Conservation (phyloP, 176 grass and related monocot genomes). For the Zea luxurians region DNA sequence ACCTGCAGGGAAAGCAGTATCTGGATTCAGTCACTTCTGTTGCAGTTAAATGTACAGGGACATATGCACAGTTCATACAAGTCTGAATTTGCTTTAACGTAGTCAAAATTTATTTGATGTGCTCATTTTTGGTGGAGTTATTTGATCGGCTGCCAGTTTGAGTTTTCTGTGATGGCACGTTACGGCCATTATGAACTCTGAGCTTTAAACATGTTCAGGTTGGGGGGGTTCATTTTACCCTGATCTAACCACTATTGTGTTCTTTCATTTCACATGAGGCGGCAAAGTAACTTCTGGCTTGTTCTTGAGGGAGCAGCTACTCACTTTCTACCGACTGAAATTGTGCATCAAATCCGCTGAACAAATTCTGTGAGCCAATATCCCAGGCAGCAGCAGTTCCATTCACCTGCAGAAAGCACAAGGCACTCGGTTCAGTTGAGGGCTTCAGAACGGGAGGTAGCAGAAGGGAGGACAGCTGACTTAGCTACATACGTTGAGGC, state of each 20-base stretch:
- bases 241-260: constrained; percentile 10
- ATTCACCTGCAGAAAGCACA: constrained; percentile 50
- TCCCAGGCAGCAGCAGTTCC: constrained; percentile 61
- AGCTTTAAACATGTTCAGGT: background rate
- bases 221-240: background rate
- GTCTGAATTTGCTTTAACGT: background rate
- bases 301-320: constrained; percentile 20
- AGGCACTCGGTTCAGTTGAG: constrained; percentile 14
- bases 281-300: constrained; percentile 24
- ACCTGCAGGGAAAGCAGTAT: constrained; percentile 45
- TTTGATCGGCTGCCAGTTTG: background rate
- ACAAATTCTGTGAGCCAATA: constrained; percentile 51
- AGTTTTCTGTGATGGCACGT: background rate
- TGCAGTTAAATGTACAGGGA: background rate
- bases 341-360: constrained; percentile 50
- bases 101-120: background rate
- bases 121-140: background rate
- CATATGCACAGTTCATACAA: background rate
- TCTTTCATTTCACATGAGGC: constrained; percentile 24
- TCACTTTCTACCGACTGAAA: constrained; percentile 80
- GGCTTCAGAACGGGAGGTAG: constrained; percentile 27
- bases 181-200: background rate
- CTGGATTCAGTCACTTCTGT: constrained; percentile 15
- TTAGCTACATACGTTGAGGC: constrained; percentile 54
- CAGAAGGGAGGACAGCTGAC: background rate